These are phyloP conservation scores for Didymella keratinophila DNA, from an alignment of 2,329 filamentous ascomycete genomes.

Conservation along the genomic window DNA sequence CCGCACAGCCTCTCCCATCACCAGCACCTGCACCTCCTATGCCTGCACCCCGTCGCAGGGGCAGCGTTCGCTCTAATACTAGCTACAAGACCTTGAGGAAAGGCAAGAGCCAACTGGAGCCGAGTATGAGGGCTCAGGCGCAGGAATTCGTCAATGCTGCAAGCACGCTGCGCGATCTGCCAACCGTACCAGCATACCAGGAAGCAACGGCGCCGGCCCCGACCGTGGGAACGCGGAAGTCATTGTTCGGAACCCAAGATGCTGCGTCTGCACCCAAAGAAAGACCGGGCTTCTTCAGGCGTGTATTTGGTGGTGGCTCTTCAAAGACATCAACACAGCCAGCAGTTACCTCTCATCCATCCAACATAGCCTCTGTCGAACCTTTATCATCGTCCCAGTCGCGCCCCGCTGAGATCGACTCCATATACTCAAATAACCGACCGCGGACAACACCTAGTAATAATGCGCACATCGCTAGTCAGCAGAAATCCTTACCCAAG, in stretches of 20 bases:
- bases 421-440: conserved; percentile 43
- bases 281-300: conserved; percentile 88
- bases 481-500: conserved; percentile 55
- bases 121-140: conserved; percentile 55
- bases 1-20: conserved; percentile 50
- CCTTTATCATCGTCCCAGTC: conserved; percentile 28
- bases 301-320: conserved; percentile 77
- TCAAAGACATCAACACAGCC: conserved; percentile 62
- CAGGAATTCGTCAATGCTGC: conserved; percentile 59
- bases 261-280: conserved; percentile 59
- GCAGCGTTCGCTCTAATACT: conserved; percentile 66
- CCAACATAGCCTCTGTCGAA: conserved; percentile 27
- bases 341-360: conserved; percentile 22
- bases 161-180: conserved; percentile 53
- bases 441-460: conserved; percentile 52
- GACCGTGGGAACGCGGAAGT: conserved; percentile 61
- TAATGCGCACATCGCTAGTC: conserved; percentile 56
- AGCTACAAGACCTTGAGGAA: conserved; percentile 53
- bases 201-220: conserved; percentile 63
- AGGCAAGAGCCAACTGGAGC: conserved; percentile 53
- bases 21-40: conserved; percentile 51
- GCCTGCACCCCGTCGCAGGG: conserved; percentile 60
- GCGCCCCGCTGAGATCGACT: conserved; percentile 38
- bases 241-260: conserved; percentile 49
- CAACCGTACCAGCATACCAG: conserved; percentile 55